phyloP scores from a whole-genome alignment of 2,329 filamentous ascomycete species.

The Trichoderma atrobrunneum region DNA sequence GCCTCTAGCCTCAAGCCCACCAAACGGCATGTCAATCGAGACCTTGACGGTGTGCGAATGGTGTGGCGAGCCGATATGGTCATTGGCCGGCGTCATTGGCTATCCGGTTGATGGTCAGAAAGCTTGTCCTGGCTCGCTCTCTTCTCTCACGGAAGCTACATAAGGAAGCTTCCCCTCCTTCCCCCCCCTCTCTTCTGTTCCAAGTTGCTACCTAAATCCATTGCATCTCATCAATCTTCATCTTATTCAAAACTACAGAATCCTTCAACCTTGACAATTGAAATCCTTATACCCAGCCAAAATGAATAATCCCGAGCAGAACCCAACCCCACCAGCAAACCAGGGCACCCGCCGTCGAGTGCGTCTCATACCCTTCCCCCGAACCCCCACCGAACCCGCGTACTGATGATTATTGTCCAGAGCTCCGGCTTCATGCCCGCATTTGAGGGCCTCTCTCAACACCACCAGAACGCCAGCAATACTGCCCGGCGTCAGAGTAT shows the following conservation, averaged over 20 bases:
- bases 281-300: neutral
- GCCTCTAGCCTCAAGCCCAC: neutral
- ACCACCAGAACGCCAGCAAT: constrained; percentile 47
- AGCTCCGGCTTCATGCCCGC: constrained; percentile 46
- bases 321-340: constrained; percentile 21
- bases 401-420: constrained; percentile 26
- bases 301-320: constrained; percentile 26
- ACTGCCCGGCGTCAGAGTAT: constrained; percentile 53
- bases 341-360: constrained; percentile 33
- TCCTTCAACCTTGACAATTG: neutral
- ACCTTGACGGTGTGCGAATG: neutral
- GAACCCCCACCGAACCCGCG: neutral
- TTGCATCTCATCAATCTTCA: neutral
- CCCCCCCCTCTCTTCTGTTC: neutral
- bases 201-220: neutral
- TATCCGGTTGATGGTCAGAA: constrained; percentile 11
- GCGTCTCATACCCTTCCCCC: neutral
- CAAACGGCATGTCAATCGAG: constrained; percentile 14
- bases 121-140: constrained; percentile 15
- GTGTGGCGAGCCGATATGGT: constrained; percentile 13
- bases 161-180: constrained; percentile 18
- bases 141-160: constrained; percentile 5
- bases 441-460: constrained; percentile 51
- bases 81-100: constrained; percentile 19
- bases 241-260: neutral